Base-by-base conservation (phyloP, 495 filamentous ascomycete genomes). In the Platismatia glauca region DNA sequence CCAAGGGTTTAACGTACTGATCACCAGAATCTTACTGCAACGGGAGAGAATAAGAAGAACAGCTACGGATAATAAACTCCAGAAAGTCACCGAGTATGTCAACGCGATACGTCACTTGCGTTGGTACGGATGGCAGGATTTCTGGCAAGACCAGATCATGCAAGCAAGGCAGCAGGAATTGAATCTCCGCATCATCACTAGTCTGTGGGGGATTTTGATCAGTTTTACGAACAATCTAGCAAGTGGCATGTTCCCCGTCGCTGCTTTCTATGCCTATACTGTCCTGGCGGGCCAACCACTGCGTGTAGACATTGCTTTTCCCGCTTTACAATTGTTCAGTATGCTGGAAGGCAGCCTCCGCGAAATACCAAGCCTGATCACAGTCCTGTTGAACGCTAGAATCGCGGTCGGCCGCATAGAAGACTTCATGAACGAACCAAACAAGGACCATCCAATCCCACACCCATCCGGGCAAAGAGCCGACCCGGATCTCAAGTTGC, bases 91-190 rank as follows among this genome's bases (percentile, higher is more conserved):
- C 24, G 89, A 95, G 71, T 89, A 91, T 61, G 85, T 93, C 52
- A 89, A 91, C 69, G 83, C 87, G 4, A 90, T 93, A 43, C 83
- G 90, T n/a, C 89, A 91, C 67, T 77, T 95, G 27, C 82, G 90
- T 16, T 95, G 88, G 86, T 92, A 95, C 69, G 89, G 85, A 38
- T 95, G 90, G 90, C 88, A 95, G 72, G 79, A 83, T 58, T 79
- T 84, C 55, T 95, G 90, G 90, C 81, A 92, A 31, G 76, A 72
- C 20, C 79, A 81, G 58, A 88, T 93, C 62, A 84, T 93, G 82
- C 78, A 84, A 58, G 80, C 85, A 29, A 79, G 90, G 46, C 79
- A 85, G 58, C 74, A 78, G 34, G 90, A 95, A 68, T 63, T 95
- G 60, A 77, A 81, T 33, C 73, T 86, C 18, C 79, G 85, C 16